phyloP scores from a whole-genome alignment of 1,284 basidiomycete genomes.

The Sanguinoderma infundibulare region DNA sequence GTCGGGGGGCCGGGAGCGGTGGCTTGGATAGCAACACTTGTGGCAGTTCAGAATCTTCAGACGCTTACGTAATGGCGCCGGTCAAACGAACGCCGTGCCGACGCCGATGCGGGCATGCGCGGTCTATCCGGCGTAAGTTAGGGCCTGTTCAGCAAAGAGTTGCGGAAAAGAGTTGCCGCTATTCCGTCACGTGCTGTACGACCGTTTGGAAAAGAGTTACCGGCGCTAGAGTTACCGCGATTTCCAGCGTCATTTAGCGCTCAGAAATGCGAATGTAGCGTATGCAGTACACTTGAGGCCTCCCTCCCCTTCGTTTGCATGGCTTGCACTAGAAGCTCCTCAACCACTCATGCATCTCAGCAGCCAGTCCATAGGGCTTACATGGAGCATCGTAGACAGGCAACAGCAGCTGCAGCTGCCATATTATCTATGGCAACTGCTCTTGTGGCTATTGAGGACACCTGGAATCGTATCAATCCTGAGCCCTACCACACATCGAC shows the following conservation, averaged over 20 bases:
- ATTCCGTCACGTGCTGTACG: background rate
- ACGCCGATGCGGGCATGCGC: too few relatives aligned
- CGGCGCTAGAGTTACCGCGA: background rate
- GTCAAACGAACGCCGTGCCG: too few relatives aligned
- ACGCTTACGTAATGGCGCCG: too few relatives aligned
- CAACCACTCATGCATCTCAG: background rate
- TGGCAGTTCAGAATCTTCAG: too few relatives aligned
- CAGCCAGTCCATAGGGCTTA: background rate
- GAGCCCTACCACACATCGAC: constrained; percentile 1
- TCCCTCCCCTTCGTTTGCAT: background rate
- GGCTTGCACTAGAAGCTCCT: background rate
- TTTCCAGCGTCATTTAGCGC: background rate
- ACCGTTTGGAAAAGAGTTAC: background rate
- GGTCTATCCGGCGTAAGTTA: too few relatives aligned
- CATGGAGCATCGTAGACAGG: background rate
- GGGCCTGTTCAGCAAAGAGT: background rate
- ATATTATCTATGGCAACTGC: background rate
- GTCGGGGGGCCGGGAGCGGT: too few relatives aligned
- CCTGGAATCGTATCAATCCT: background rate
- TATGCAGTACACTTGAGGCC: background rate
- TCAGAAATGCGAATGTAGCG: too few relatives aligned
- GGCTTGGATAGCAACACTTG: too few relatives aligned
- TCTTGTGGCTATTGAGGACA: background rate
- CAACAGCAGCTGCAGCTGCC: background rate
- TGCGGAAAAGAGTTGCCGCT: background rate